A percentile compares a stretch with the other conserved stretches of the same genome.
Evolutionary conservation across 202 grass and related monocot genomes (phyloP).

Genomic region (Setaria italica): DNA sequence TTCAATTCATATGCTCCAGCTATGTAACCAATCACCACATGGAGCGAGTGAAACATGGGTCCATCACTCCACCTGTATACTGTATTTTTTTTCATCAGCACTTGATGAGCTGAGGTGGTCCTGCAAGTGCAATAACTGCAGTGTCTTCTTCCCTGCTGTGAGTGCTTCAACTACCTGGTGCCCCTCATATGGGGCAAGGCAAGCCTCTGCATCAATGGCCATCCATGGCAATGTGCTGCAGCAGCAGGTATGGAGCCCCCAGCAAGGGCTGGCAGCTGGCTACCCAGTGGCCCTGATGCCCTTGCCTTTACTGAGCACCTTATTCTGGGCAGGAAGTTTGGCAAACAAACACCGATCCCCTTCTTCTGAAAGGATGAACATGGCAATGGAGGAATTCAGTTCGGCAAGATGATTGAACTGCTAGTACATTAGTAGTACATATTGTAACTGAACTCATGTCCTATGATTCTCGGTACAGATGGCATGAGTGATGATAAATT

Average conservation of each 20-base stretch:
- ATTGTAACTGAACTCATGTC: conserved; percentile 21
- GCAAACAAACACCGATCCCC: not conserved
- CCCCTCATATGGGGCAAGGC: conserved; percentile 55
- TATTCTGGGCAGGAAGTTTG: not conserved
- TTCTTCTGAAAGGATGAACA: conserved; percentile 28
- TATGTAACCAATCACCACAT: conserved; percentile 23
- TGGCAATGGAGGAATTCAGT: conserved; percentile 36
- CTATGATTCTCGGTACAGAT: conserved; percentile 25
- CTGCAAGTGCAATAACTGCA: conserved; percentile 53
- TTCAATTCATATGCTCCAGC: conserved; percentile 21
- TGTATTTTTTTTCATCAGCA: conserved; percentile 35
- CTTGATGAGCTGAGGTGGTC: conserved; percentile 55
- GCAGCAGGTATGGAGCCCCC: conserved; percentile 36
- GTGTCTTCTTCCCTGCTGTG: conserved; percentile 47
- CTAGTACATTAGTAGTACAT: conserved; percentile 24
- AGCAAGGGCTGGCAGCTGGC: conserved; percentile 25
- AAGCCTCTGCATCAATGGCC: conserved; percentile 52
- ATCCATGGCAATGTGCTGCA: conserved; percentile 35
- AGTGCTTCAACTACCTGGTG: conserved; percentile 53
- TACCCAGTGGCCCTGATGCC: conserved; percentile 37
- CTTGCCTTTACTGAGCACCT: conserved; percentile 28
- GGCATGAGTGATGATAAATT: not conserved
- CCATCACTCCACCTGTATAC: conserved; percentile 42
- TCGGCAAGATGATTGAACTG: conserved; percentile 17
- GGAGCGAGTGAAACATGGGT: conserved; percentile 52